phyloP scores from a whole-genome alignment of 2,329 filamentous ascomycete species.

The Monosporascus sp. region DNA sequence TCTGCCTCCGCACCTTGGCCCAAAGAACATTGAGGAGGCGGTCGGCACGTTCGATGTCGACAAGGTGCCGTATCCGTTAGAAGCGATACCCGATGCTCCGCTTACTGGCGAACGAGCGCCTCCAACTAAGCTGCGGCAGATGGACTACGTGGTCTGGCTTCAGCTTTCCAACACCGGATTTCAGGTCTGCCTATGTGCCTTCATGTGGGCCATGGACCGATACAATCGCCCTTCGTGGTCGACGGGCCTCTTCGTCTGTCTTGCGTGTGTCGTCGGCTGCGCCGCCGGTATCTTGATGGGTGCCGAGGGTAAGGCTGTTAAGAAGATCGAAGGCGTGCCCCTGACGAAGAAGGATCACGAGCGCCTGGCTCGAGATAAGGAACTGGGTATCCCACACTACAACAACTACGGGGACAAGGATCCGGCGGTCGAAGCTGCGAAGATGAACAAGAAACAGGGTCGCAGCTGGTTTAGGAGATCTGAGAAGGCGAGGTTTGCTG shows the following conservation, averaged over 20 bases:
- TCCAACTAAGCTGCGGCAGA: slow-evolving; percentile 65
- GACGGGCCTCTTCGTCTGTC: slow-evolving; percentile 71
- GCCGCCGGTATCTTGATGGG: slow-evolving; percentile 66
- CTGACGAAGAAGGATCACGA: slow-evolving; percentile 51
- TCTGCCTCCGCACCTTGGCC: slow-evolving; percentile 48
- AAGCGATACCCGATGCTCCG: slow-evolving; percentile 59
- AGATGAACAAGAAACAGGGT: slow-evolving; percentile 21
- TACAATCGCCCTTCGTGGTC: slow-evolving; percentile 72
- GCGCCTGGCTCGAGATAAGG: slow-evolving; percentile 45
- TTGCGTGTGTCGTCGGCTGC: slow-evolving; percentile 66
- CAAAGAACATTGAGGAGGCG: slow-evolving; percentile 42
- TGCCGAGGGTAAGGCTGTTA: slow-evolving; percentile 65
- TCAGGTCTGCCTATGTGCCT: slow-evolving; percentile 65
- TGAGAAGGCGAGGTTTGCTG: slow-evolving; percentile 11
- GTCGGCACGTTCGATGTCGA: slow-evolving; percentile 32
- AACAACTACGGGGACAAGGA: slow-evolving; percentile 51
- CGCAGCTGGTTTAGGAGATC: slow-evolving; percentile 9
- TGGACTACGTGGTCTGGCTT: slow-evolving; percentile 75
- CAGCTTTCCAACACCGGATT: slow-evolving; percentile 76
- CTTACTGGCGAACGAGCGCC: slow-evolving; percentile 67
- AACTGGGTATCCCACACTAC: slow-evolving; percentile 53
- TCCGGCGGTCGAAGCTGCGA: slow-evolving; percentile 37
- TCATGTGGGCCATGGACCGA: slow-evolving; percentile 79
- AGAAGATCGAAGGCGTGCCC: slow-evolving; percentile 65
- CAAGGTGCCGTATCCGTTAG: slow-evolving; percentile 57